Evolutionary conservation across 1,284 basidiomycete genomes (phyloP), one percentile per base, ranked within the genome.

Genomic region (Ustilago loliicola): DNA sequence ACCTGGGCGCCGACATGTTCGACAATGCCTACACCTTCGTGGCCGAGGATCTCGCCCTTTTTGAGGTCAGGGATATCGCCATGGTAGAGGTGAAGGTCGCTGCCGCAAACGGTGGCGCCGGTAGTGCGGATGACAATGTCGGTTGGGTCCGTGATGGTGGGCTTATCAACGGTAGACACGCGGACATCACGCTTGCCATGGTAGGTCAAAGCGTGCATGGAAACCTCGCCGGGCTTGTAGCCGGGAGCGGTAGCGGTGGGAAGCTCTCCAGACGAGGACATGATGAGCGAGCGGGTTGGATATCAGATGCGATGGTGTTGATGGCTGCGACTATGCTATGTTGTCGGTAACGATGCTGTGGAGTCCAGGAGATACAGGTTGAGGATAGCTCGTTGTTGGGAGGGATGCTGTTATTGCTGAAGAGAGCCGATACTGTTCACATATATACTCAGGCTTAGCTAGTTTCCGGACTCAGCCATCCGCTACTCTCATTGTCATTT

Each of bases 71-170:
- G 82, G 73, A 93, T 92, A 63, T 87, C 87, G 8, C 78, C 76
- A 48, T 83, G 77, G 59, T 70, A 76, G 27, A 75, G 77, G 40
- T 75, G 74, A 48, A 80, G 68, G 45, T 79, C 74, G 48, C 63
- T 61, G 17, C 91, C 91, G 77, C 91, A 92, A 40, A 92, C 91
- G 1, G 92, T 92, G 0, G 91, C 90, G 5, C 91, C 91, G 10
- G 92, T 93, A 4, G 92, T 90, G 84, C 90, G 89, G 42, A 93
- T 78, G 61, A 93, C 89, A 50, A 91, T 90, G 81, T 91, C 93
- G 82, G 91, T 89, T 42, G 84, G 89, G 72, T 92, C 90, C 3
- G 90, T 91, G 81, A 94, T 90, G 63, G 91, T 90, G 6, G 92
- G 92, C 54, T 91, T 88, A 23, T 90, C 89, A 0, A 74, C 69